A percentile compares a stretch with the other conserved stretches of the same genome.
Evolutionary conservation across 164 flowering plant species (phyloP).

Genomic region (Magnolia changhungtana): DNA sequence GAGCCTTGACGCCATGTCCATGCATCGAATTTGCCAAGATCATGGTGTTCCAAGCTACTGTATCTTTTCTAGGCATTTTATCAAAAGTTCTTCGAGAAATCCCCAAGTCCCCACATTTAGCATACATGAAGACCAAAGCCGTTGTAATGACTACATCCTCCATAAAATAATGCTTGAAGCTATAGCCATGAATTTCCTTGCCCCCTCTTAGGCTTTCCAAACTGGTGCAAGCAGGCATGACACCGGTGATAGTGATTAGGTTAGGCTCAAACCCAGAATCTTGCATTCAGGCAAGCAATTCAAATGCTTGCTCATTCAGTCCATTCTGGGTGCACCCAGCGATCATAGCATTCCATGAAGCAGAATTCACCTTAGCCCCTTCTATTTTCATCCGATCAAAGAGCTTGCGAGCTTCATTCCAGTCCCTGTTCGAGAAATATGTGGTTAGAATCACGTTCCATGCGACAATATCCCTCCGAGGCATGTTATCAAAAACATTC

Average conservation of each 20-base stretch:
- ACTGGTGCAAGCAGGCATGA: slow-evolving; percentile 47
- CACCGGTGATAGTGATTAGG: slow-evolving; percentile 41
- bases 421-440: slow-evolving; percentile 41
- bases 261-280: slow-evolving; percentile 45
- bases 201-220: slow-evolving; percentile 43
- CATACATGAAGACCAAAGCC: slow-evolving; percentile 54
- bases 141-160: slow-evolving; percentile 35
- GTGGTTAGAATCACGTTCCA: slow-evolving; percentile 53
- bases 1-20: slow-evolving; percentile 48
- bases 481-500: slow-evolving; percentile 40
- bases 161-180: slow-evolving; percentile 26
- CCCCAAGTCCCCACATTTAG: slow-evolving; percentile 54
- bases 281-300: slow-evolving; percentile 40
- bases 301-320: slow-evolving; percentile 29
- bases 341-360: slow-evolving; percentile 57
- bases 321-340: slow-evolving; percentile 56
- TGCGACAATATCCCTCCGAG: slow-evolving; percentile 38
- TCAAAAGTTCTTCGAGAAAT: slow-evolving; percentile 33
- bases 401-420: slow-evolving; percentile 36
- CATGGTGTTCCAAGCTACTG: slow-evolving; percentile 61
- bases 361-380: slow-evolving; percentile 27
- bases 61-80: slow-evolving; percentile 36
- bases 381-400: slow-evolving; percentile 40
- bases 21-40: slow-evolving; percentile 62
- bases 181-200: slow-evolving; percentile 48